Evolutionary conservation across 768 basidiomycete species (phyloP), one percentile per base, ranked within the genome.

Genomic region (Russula abietina): DNA sequence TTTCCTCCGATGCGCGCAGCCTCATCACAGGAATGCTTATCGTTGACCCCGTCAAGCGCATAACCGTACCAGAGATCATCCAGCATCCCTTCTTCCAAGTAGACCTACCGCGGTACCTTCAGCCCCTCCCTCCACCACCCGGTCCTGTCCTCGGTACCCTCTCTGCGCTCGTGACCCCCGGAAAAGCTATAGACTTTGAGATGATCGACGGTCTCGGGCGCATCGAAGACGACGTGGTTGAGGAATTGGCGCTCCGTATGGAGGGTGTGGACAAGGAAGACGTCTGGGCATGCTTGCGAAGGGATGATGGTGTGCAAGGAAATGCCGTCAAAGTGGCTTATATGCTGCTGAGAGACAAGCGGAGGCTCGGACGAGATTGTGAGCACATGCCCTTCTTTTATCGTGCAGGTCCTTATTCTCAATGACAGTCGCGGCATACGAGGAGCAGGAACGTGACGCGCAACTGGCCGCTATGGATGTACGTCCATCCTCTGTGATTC

Each of bases 301-400:
- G 85, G 67, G 88, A 94, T 57, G 93, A 95, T 66, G 93, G 91
- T 0, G 80, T 84, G 46, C 86, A 88, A 64, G 91, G 94, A 43
- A 97, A 98, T 71, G 87, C 92, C 58, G 88, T 98, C 71, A 95
- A 97, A 75, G 94, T 99, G 8, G 94, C 96, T 0, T 99, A 98
- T 74, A 86, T 94, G 83, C 79, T 99, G 4, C 78, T 97, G 50
- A 80, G 93, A 60, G 96, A 99, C 71, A 94, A 94, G 76, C 80
- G 86, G 68, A 78, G 93, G 43, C 80, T 89, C 57, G 86, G 93
- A 7, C 83, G 88, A 73, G 92, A 93, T 72, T 76, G 94, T 96
- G 69, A 80, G 93, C 80, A 33, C 19, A 9, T 5, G n/a, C 55
- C 41, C 60, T 28, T 53, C 57, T 64, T 45, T 17, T 54, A 11